phyloP scores from a whole-genome alignment of 306 rosid species.

The Sesbania bispinosa region DNA sequence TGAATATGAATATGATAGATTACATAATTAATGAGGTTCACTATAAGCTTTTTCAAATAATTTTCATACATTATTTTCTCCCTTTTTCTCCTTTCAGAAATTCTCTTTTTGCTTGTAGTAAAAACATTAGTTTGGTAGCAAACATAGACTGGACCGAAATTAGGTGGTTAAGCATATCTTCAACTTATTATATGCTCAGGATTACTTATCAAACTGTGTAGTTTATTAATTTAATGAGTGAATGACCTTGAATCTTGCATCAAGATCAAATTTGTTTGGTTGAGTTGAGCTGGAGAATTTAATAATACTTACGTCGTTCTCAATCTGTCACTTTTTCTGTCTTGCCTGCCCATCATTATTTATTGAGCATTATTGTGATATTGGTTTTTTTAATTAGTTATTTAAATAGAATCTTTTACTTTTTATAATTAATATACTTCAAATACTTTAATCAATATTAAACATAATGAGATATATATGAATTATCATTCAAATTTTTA shows the following conservation, averaged over 20 bases:
- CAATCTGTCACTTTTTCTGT: not conserved
- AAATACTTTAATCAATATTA: too few relatives aligned
- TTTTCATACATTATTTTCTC: too few relatives aligned
- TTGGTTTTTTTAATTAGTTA: too few relatives aligned
- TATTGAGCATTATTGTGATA: not conserved
- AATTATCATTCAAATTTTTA: too few relatives aligned
- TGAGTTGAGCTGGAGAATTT: not conserved
- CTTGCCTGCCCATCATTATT: not conserved
- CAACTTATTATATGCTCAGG: not conserved
- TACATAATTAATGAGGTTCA: not conserved
- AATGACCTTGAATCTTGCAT: not conserved
- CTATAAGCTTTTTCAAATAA: not conserved
- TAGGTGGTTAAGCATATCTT: not conserved
- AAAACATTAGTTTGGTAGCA: slow-evolving; percentile 3
- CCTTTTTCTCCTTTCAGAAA: not conserved
- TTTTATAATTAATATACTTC: too few relatives aligned
- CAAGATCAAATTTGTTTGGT: not conserved
- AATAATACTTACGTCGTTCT: not conserved
- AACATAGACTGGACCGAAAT: not conserved
- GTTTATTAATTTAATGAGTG: not conserved
- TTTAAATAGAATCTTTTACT: too few relatives aligned
- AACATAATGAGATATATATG: too few relatives aligned
- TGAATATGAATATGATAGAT: slow-evolving; percentile 10
- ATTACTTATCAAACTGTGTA: not conserved
- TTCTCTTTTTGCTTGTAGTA: not conserved